A percentile compares a stretch with the other conserved stretches of the same genome.
Conservation (phyloP, 306 rosid species). For the Trifolium subterraneum region DNA sequence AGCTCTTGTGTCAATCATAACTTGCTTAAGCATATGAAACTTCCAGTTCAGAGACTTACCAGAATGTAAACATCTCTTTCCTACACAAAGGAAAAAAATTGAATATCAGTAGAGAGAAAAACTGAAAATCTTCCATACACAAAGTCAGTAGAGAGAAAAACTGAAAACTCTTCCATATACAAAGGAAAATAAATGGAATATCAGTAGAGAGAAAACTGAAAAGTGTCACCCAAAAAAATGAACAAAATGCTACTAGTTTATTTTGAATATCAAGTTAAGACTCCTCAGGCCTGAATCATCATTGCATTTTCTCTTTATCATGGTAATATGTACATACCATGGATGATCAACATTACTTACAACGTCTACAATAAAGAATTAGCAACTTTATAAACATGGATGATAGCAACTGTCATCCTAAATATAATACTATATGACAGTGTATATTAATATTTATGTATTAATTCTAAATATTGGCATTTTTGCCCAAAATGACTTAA, state of each 20-base stretch:
- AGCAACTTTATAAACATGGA: conserved; percentile 16
- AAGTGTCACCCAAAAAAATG: conserved; percentile 17
- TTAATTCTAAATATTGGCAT: conserved; percentile 1
- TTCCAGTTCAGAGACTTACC: conserved; percentile 60
- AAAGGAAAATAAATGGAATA: conserved; percentile 42
- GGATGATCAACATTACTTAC: neutral
- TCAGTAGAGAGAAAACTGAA: conserved; percentile 35
- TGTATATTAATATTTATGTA: conserved; percentile 4
- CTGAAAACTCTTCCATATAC: conserved; percentile 93
- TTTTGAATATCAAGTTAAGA: conserved; percentile 5
- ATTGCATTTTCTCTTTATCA: conserved; percentile 4
- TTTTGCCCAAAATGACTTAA: neutral
- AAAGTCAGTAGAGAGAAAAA: too few relatives aligned
- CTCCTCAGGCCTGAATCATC: neutral
- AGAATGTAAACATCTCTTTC: conserved; percentile 93
- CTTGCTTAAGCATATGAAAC: conserved; percentile 36
- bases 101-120: conserved; percentile 45
- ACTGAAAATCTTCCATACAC: too few relatives aligned
- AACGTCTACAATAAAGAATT: neutral
- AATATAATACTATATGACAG: conserved; percentile 21
- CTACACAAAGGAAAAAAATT: conserved; percentile 57
- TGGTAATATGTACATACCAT: conserved; percentile 7
- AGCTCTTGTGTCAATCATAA: conserved; percentile 29
- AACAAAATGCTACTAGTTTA: conserved; percentile 1
- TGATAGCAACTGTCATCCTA: conserved; percentile 7